A percentile compares a stretch with the other conserved stretches of the same genome.
Evolutionary conservation across 78 protist genomes (phyloP).

Genomic region (Dictyostelium discoideum): DNA sequence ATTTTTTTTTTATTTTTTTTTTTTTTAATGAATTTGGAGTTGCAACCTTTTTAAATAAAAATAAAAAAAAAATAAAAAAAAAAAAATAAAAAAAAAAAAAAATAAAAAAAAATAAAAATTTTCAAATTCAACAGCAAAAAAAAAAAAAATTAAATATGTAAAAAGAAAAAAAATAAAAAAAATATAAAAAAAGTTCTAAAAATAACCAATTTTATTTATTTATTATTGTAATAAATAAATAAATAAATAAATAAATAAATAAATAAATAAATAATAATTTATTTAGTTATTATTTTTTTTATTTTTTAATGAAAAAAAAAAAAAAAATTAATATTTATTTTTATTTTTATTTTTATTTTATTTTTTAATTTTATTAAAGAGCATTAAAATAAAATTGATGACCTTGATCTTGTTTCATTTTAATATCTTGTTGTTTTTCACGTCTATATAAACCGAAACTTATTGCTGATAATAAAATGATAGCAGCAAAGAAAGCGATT

Average conservation of each 20-base stretch:
- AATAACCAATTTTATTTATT: too few relatives aligned
- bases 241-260: too few relatives aligned
- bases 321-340: neutral
- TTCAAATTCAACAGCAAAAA: too few relatives aligned
- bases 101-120: too few relatives aligned
- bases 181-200: too few relatives aligned
- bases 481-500: constrained; percentile 62
- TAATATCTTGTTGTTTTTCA: constrained; percentile 82
- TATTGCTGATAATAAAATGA: constrained; percentile 45
- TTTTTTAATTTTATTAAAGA: constrained; percentile 33
- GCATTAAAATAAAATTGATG: constrained; percentile 84
- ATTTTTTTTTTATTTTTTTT: neutral
- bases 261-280: too few relatives aligned
- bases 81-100: too few relatives aligned
- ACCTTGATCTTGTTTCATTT: constrained; percentile 73
- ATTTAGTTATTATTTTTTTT: too few relatives aligned
- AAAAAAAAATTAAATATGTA: too few relatives aligned
- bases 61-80: neutral
- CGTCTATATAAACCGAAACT: constrained; percentile 46
- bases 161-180: too few relatives aligned
- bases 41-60: neutral
- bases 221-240: too few relatives aligned
- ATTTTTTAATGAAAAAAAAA: neutral
- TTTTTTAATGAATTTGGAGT: neutral
- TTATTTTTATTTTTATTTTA: neutral